Conservation (phyloP, 1,284 basidiomycete species). For the Apiotrichum gracile region DNA sequence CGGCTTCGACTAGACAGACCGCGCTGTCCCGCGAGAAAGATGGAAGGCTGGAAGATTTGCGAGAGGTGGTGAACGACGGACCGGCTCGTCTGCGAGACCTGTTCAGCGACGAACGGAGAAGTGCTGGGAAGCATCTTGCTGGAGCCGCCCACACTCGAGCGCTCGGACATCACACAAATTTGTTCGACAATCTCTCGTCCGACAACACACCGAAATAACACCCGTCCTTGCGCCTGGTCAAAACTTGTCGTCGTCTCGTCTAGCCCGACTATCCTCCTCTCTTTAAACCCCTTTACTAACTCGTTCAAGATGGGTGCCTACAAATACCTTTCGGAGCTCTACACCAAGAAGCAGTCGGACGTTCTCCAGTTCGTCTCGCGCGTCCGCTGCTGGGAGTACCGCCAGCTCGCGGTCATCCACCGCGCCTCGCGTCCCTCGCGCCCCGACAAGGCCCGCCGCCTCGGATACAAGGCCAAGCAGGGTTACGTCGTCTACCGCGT, state of each 20-base stretch:
- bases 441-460: conserved; percentile 96
- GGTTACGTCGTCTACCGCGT: conserved; percentile 98
- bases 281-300: neutral
- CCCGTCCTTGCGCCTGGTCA: neutral
- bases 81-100: too few relatives aligned
- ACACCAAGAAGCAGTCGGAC: conserved; percentile 55
- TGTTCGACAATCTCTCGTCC: neutral
- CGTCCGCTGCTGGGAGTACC: conserved; percentile 99
- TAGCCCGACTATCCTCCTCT: neutral
- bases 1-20: too few relatives aligned
- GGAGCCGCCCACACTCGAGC: too few relatives aligned
- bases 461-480: conserved; percentile 99
- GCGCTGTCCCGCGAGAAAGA: too few relatives aligned
- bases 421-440: conserved; percentile 95
- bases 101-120: too few relatives aligned
- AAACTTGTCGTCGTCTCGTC: neutral
- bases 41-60: too few relatives aligned
- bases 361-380: conserved; percentile 97
- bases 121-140: too few relatives aligned
- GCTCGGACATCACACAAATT: too few relatives aligned
- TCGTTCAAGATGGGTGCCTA: conserved; percentile 56
- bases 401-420: conserved; percentile 97
- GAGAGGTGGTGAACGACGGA: too few relatives aligned
- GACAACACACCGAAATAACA: neutral
- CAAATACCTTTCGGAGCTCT: conserved; percentile 80